Base-by-base conservation (phyloP, 108 stramenopile species). In the Phaeodactylum tricornutum region DNA sequence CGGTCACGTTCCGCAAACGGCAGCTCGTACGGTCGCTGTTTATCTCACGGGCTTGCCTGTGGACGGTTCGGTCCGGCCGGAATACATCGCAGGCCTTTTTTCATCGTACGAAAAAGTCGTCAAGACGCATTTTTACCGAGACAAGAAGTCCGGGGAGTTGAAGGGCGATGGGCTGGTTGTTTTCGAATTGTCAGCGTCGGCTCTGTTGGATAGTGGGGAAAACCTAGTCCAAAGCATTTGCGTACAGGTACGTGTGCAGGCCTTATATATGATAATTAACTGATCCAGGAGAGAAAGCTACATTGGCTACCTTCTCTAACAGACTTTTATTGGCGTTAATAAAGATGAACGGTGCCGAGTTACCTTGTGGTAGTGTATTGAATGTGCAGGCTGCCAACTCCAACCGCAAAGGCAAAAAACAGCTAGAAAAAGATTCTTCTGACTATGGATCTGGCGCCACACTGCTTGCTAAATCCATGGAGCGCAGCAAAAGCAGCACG, bases 131-230 rank as follows among this genome's bases (percentile, higher is more conserved):
- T 67, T 84, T 47, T 88, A 88, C 50, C 21, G 68, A 6, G 22
- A 77, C 45, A 74, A 72, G 45, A 34, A n/a, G 30, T 66, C 71
- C 7, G 78, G 79, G 2, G 48, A 64, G 25, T 42, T 61, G 3
- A 88, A 88, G 59, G 81, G 81, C 12, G 86, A 88, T 66, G 86
- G 76, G 19, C 57, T 88, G 26, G 55, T 88, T 30, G 63, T 84
- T 9, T 88, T 75, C 59, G 68, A 76, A 14, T 22, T 49, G 17
- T 9, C 38, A 35, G 24, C n/a, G n/a, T n/a, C n/a, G n/a, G n/a
- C n/a, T n/a, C n/a, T n/a, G n/a, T n/a, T n/a, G n/a, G n/a, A n/a
- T n/a, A 39, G 45, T 28, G 29, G 19, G 43, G 39, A 30, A 4
- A 49, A 59, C 34, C 62, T 86, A 17, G 29, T 76, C 6, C 66